phyloP scores from a whole-genome alignment of 2,329 filamentous ascomycete genomes.

The Penicillium polonicum region DNA sequence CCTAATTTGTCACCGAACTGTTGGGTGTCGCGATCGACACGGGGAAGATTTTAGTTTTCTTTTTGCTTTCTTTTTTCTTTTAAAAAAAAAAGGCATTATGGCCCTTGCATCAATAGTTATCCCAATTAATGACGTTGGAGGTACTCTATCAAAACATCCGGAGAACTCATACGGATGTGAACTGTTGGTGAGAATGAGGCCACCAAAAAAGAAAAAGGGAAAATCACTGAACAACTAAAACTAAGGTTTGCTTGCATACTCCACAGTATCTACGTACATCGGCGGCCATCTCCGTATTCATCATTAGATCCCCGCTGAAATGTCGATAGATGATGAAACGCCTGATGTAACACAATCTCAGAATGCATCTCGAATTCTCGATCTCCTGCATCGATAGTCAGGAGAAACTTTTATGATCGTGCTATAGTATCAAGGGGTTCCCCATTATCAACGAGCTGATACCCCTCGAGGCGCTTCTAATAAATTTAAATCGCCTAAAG shows the following conservation, averaged over 20 bases:
- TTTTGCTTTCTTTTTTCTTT: neutral
- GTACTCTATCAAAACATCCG: neutral
- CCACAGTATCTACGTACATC: neutral
- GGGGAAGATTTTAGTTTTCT: conserved; percentile 21
- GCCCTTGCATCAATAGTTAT: conserved; percentile 41
- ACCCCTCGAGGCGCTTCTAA: conserved; percentile 16
- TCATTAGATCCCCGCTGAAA: conserved; percentile 1
- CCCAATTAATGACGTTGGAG: conserved; percentile 25
- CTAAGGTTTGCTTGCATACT: conserved; percentile 1
- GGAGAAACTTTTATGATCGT: conserved; percentile 17
- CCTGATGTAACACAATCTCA: conserved; percentile 4
- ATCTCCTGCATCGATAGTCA: conserved; percentile 22
- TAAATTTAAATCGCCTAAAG: conserved; percentile 11
- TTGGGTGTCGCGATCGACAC: conserved; percentile 32
- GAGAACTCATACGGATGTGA: neutral
- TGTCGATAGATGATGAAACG: conserved; percentile 20
- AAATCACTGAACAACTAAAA: conserved; percentile 1
- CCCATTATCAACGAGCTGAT: conserved; percentile 12
- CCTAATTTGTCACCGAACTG: conserved; percentile 40
- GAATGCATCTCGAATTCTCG: neutral
- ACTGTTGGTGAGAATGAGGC: neutral
- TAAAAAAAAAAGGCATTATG: conserved; percentile 12
- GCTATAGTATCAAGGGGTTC: conserved; percentile 17
- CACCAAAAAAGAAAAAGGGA: too few relatives aligned
- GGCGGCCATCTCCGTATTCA: neutral